Conservation (phyloP, 148 eudicot genomes). For the Diospyros kaki region DNA sequence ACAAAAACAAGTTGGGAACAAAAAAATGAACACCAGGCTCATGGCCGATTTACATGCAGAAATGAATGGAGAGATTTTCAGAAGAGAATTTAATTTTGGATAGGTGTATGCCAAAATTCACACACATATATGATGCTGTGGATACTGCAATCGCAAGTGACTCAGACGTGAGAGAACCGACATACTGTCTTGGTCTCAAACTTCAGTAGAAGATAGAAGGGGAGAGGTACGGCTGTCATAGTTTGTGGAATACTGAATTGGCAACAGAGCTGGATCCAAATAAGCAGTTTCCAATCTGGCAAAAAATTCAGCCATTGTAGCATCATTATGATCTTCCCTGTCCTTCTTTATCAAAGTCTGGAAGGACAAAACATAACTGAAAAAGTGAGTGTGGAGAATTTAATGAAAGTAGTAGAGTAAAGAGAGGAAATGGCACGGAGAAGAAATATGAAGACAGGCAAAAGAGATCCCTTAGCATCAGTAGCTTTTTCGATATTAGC, state of each 20-base stretch:
- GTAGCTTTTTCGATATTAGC: too few species aligned
- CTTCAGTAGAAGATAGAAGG: constrained; percentile 27
- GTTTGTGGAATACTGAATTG: constrained; percentile 23
- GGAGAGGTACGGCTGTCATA: constrained; percentile 35
- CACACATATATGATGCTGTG: neutral
- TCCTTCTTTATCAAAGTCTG: constrained; percentile 64
- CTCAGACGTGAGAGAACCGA: neutral
- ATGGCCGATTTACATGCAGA: too few species aligned
- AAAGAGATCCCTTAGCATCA: neutral
- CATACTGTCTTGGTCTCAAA: neutral
- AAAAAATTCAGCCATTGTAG: constrained; percentile 46
- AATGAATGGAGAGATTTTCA: too few species aligned
- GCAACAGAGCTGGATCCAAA: constrained; percentile 51
- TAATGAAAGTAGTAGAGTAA: constrained; percentile 5
- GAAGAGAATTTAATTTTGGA: too few species aligned
- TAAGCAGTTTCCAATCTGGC: constrained; percentile 39
- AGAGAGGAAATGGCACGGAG: neutral
- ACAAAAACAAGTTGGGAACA: too few species aligned
- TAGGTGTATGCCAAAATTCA: neutral
- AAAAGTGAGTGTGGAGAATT: constrained; percentile 3
- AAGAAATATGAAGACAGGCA: neutral
- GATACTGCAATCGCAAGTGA: neutral
- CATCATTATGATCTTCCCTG: constrained; percentile 44
- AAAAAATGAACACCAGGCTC: too few species aligned
- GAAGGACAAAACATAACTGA: neutral